Evolutionary conservation across 2,329 filamentous ascomycete species (phyloP).

Genomic region (Lomentospora prolificans): DNA sequence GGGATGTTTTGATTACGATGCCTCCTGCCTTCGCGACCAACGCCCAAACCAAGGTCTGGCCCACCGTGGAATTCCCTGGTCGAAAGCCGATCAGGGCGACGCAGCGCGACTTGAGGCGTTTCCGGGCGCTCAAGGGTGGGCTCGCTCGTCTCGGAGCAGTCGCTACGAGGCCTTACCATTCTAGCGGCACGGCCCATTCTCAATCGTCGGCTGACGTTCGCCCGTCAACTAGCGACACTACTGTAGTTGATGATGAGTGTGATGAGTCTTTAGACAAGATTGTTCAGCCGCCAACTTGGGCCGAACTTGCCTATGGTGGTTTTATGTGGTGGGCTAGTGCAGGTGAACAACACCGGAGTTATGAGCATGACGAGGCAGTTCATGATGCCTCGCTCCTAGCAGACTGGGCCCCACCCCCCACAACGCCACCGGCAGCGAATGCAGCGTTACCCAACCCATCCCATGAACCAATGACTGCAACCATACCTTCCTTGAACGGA

Average conservation of each 20-base stretch:
- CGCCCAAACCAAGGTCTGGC: conserved; percentile 58
- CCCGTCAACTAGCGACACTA: conserved; percentile 14
- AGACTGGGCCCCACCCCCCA: conserved; percentile 32
- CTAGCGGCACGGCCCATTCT: conserved; percentile 19
- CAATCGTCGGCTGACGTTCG: conserved; percentile 17
- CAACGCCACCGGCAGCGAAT: conserved; percentile 8
- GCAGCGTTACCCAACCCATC: conserved; percentile 7
- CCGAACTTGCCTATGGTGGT: conserved; percentile 66
- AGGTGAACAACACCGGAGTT: conserved; percentile 57
- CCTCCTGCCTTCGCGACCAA: conserved; percentile 52
- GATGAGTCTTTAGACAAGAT: conserved; percentile 44
- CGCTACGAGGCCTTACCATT: conserved; percentile 15
- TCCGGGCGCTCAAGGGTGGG: conserved; percentile 55
- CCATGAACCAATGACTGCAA: conserved; percentile 22
- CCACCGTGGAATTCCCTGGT: conserved; percentile 58
- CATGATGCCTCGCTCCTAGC: conserved; percentile 47
- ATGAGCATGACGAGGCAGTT: conserved; percentile 47
- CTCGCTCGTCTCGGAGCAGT: conserved; percentile 35
- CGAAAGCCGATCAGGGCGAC: conserved; percentile 68
- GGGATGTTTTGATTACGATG: conserved; percentile 81
- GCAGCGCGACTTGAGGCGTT: conserved; percentile 80
- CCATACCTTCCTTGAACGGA: conserved; percentile 31
- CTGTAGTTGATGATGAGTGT: conserved; percentile 23
- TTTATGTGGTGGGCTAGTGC: conserved; percentile 90
- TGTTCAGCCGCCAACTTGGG: conserved; percentile 57